Percentiles rank a stretch among this genome's conserved stretches.
These are phyloP conservation scores for Pythium graminicola DNA, from an alignment of 352 stramenopile genomes.

Conservation along the genomic window DNA sequence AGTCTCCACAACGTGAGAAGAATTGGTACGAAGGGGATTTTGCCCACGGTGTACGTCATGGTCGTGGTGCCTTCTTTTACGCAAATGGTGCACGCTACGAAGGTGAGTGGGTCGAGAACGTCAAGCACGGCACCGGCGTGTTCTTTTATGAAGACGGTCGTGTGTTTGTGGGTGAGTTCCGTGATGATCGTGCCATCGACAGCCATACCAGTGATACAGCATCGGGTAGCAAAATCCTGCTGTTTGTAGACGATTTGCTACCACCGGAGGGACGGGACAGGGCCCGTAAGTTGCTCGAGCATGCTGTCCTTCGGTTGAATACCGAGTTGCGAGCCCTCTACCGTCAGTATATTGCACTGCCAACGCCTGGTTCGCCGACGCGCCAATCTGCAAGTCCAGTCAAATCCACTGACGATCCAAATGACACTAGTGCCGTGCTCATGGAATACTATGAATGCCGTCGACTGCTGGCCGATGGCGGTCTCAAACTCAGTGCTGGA, in stretches of 20 bases:
- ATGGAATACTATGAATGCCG: conserved; percentile 50
- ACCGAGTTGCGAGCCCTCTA: conserved; percentile 57
- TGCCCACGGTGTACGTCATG: conserved; percentile 49
- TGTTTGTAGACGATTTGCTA: conserved; percentile 54
- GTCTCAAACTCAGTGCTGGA: conserved; percentile 32
- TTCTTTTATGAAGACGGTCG: conserved; percentile 70
- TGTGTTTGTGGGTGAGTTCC: conserved; percentile 43
- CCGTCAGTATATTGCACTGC: conserved; percentile 39
- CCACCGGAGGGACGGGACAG: conserved; percentile 28
- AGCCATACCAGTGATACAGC: neutral
- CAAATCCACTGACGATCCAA: neutral
- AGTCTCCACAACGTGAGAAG: conserved; percentile 30
- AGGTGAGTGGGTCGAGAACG: conserved; percentile 75
- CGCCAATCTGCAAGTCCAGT: neutral
- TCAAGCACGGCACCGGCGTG: conserved; percentile 65
- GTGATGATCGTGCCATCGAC: conserved; percentile 39
- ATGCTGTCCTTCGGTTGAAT: conserved; percentile 51
- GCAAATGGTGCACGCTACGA: conserved; percentile 78
- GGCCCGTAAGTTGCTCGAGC: conserved; percentile 38
- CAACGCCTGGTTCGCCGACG: conserved; percentile 11
- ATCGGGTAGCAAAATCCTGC: conserved; percentile 26
- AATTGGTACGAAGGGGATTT: conserved; percentile 88
- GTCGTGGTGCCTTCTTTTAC: conserved; percentile 77
- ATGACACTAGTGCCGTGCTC: conserved; percentile 19
- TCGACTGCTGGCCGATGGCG: conserved; percentile 37